phyloP scores from a whole-genome alignment of 345 rosid genomes.

The Cochlearia excelsa region DNA sequence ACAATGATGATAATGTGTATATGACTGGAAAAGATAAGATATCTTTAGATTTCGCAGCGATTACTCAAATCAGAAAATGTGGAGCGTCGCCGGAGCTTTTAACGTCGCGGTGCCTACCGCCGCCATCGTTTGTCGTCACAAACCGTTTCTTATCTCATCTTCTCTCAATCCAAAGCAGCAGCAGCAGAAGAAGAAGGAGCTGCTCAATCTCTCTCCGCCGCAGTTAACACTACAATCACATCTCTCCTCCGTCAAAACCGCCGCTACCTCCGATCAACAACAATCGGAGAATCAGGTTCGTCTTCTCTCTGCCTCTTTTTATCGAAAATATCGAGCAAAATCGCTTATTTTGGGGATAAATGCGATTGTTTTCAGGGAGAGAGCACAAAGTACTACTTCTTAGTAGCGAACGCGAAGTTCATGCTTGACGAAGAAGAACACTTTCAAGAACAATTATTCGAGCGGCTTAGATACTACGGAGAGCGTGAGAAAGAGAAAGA shows the following conservation, averaged over 20 bases:
- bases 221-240: slow-evolving; percentile 12
- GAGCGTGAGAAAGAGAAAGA: slow-evolving; percentile 68
- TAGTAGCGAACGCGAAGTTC: slow-evolving; percentile 90
- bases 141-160: slow-evolving; percentile 21
- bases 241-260: slow-evolving; percentile 17
- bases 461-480: slow-evolving; percentile 64
- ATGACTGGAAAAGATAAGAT: slow-evolving; percentile 31
- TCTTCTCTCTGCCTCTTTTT: neutral
- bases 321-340: neutral
- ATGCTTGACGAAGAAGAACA: slow-evolving; percentile 99
- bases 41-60: slow-evolving; percentile 16
- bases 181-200: slow-evolving; percentile 12
- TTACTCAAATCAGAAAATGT: slow-evolving; percentile 34
- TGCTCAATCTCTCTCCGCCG: slow-evolving; percentile 19
- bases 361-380: slow-evolving; percentile 30
- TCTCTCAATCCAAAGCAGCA: slow-evolving; percentile 19
- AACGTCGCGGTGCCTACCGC: slow-evolving; percentile 24
- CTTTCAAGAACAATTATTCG: slow-evolving; percentile 76
- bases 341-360: neutral
- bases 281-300: slow-evolving; percentile 23
- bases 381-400: slow-evolving; percentile 59
- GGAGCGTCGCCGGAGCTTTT: slow-evolving; percentile 40
- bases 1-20: slow-evolving; percentile 13
- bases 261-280: slow-evolving; percentile 24
- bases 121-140: slow-evolving; percentile 9